Conservation (phyloP, 805 yeast species). For the Tetrapisispora phaffii region DNA sequence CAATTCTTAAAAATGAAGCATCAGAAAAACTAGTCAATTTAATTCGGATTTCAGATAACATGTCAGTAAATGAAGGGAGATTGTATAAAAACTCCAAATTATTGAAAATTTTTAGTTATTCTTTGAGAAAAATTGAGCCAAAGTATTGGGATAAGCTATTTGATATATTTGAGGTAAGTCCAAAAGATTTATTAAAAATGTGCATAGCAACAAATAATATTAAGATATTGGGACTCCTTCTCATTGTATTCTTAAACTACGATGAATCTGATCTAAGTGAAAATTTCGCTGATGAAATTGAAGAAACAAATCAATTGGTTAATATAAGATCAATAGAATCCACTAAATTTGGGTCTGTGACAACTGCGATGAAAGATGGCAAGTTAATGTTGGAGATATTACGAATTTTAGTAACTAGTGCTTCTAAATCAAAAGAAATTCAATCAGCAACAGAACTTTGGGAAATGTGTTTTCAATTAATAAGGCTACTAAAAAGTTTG, state of each 20-base stretch:
- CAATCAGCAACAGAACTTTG: conserved; percentile 25
- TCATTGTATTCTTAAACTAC: conserved; percentile 27
- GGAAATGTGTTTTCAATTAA: conserved; percentile 30
- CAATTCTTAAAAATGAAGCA: conserved; percentile 18
- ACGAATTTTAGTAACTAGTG: conserved; percentile 23
- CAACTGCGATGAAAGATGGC: conserved; percentile 20
- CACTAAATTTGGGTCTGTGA: conserved; percentile 7
- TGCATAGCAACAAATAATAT: conserved; percentile 27
- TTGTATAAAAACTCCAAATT: conserved; percentile 8
- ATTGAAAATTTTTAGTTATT: conserved; percentile 28
- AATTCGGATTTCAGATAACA: conserved; percentile 11
- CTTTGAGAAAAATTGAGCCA: conserved; percentile 28
- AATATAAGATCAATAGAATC: neutral
- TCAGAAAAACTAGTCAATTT: conserved; percentile 17
- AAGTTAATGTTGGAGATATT: conserved; percentile 26
- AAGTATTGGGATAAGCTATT: conserved; percentile 27
- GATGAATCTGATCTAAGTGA: conserved; percentile 14
- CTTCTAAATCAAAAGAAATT: conserved; percentile 17
- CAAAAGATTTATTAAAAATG: conserved; percentile 22
- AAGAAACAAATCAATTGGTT: neutral
- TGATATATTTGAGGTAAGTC: conserved; percentile 20
- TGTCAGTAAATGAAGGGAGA: neutral
- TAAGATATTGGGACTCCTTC: conserved; percentile 22
- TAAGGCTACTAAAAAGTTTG: conserved; percentile 21
- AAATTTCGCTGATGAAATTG: neutral